Conservation (phyloP, 495 filamentous ascomycete genomes). For the Annulohypoxylon stygium region DNA sequence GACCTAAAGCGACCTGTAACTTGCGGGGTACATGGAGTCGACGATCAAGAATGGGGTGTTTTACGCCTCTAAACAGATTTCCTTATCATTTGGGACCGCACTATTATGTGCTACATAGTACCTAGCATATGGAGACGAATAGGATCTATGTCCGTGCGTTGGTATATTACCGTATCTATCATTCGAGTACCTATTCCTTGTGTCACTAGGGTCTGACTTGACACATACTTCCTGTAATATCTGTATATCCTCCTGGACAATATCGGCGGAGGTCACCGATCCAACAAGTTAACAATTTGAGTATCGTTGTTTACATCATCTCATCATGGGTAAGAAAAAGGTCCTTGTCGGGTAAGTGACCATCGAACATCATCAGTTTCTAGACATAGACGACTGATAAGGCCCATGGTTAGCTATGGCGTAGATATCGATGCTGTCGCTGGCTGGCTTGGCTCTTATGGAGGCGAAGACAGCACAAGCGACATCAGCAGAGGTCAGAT, state of each 20-base stretch:
- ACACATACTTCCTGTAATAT: neutral
- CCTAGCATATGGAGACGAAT: neutral
- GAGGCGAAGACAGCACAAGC: slow-evolving; percentile 62
- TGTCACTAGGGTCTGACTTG: neutral
- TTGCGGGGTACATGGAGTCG: slow-evolving; percentile 35
- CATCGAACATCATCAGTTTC: neutral
- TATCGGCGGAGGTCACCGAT: slow-evolving; percentile 10
- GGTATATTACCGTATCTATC: neutral
- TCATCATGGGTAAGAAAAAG: slow-evolving; percentile 71
- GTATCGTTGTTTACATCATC: neutral
- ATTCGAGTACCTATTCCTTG: neutral
- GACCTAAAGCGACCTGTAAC: neutral
- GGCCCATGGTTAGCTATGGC: slow-evolving; percentile 41
- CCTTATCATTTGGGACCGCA: slow-evolving; percentile 14
- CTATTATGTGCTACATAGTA: neutral
- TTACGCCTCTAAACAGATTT: neutral
- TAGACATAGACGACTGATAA: slow-evolving; percentile 25
- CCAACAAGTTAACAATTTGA: neutral
- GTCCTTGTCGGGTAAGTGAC: slow-evolving; percentile 61
- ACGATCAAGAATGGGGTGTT: slow-evolving; percentile 40
- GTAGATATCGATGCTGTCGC: slow-evolving; percentile 64
- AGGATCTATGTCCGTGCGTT: neutral
- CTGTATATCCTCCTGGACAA: neutral
- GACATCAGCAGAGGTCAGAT: slow-evolving; percentile 63
- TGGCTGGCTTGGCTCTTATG: slow-evolving; percentile 57